Evolutionary conservation across 108 stramenopile genomes (phyloP), one percentile per base, ranked within the genome.

Genomic region (Epithemia pelagica): DNA sequence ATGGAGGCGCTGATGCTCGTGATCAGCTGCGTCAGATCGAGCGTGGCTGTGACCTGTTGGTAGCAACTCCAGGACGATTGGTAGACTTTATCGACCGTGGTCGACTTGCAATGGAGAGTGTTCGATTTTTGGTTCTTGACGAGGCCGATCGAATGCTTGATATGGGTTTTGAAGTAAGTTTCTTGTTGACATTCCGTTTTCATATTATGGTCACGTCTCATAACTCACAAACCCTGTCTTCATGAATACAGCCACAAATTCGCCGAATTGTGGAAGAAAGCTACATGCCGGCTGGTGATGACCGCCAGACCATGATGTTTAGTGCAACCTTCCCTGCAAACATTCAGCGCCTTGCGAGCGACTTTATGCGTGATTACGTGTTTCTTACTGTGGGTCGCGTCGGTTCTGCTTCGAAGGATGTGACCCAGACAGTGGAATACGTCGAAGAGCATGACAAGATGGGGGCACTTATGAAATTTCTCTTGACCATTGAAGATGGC

Each of bases 61-160:
- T 99, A n/a, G 98, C 96, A 21, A 99, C 99, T 21, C 98, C 99
- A 21, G 99, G 99, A 26, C 90, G 99, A 59, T 72, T 99, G 64
- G 88, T 96, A 23, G 98, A 99, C 67, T 81, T 96, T 59, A 90
- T 97, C 33, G 90, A 96, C 54, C 83, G 96, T 70, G 96, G 97
- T 28, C 82, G 89, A 28, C 71, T 99, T 30, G 72, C 79, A 37
- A 90, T 99, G 81, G 86, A 84, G 58, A 84, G 79, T 68, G 69
- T 95, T 32, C 74, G 74, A 23, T 94, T 92, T 81, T 59, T 97
- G 18, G 95, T 99, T 28, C 75, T 99, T 32, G 99, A 99, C 69
- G 99, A 99, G 79, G 99, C 97, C 0, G 99, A 99, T 81, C 85
- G 92, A 23, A 98, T 99, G 99, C 76, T 99, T 23, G 99, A 99